These are phyloP conservation scores for Calonectria honghensis DNA, from an alignment of 2,329 filamentous ascomycete species.

Conservation along the genomic window DNA sequence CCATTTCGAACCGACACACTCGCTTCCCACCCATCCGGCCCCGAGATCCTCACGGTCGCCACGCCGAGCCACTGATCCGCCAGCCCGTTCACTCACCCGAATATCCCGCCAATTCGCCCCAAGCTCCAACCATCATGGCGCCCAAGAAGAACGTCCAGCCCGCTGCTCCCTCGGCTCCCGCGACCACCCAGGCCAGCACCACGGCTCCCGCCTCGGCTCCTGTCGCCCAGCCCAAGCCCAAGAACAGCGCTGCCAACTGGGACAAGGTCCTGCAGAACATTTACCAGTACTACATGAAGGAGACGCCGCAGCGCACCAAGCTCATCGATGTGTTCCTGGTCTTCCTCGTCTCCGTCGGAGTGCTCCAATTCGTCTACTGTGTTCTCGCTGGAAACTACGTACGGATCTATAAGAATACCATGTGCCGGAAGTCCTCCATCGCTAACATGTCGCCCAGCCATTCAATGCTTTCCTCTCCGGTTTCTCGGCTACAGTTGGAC, in stretches of 20 bases:
- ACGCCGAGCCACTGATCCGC: slow-evolving; percentile 13
- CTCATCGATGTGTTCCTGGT: slow-evolving; percentile 93
- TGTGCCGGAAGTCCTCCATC: background rate
- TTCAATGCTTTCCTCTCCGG: slow-evolving; percentile 99
- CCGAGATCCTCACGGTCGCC: slow-evolving; percentile 18
- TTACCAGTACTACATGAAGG: slow-evolving; percentile 84
- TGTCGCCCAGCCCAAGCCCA: slow-evolving; percentile 52
- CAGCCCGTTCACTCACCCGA: slow-evolving; percentile 5
- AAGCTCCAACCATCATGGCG: slow-evolving; percentile 64
- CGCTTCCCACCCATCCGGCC: slow-evolving; percentile 35
- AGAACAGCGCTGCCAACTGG: slow-evolving; percentile 62
- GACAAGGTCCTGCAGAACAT: slow-evolving; percentile 81
- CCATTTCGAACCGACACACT: slow-evolving; percentile 33
- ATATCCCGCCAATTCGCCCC: slow-evolving; percentile 29
- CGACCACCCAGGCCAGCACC: slow-evolving; percentile 56
- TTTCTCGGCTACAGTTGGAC: slow-evolving; percentile 94
- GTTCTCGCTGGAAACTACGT: slow-evolving; percentile 95
- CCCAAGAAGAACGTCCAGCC: slow-evolving; percentile 68
- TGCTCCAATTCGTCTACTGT: slow-evolving; percentile 95
- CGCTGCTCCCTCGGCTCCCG: slow-evolving; percentile 59
- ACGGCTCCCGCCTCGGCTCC: slow-evolving; percentile 54
- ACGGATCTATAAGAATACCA: slow-evolving; percentile 67
- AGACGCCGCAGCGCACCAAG: slow-evolving; percentile 93
- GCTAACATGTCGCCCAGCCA: slow-evolving; percentile 75
- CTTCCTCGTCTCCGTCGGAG: slow-evolving; percentile 90